Evolutionary conservation across 1,139 yeast species (phyloP).

Genomic region (Candida tunisiensis): DNA sequence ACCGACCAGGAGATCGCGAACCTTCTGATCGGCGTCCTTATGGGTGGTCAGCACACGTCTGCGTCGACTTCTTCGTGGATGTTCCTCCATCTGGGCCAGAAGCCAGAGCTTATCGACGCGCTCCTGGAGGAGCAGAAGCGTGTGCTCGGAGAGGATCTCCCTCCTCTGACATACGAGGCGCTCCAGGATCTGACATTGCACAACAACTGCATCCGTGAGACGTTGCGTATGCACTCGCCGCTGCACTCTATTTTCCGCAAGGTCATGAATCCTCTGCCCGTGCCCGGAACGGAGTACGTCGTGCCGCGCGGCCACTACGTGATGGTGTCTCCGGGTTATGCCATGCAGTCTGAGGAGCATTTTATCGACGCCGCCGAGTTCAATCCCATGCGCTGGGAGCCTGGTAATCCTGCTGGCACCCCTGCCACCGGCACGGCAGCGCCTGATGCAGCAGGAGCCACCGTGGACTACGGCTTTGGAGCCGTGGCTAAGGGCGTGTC

Average conservation of each 20-base stretch:
- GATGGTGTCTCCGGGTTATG: conserved; percentile 85
- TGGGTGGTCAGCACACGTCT: conserved; percentile 99
- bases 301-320: conserved; percentile 87
- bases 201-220: conserved; percentile 77
- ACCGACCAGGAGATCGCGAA: conserved; percentile 91
- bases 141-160: conserved; percentile 36
- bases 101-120: conserved; percentile 70
- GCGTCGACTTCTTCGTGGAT: conserved; percentile 96
- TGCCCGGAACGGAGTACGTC: conserved; percentile 65
- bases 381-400: conserved; percentile 77
- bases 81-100: conserved; percentile 74
- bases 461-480: conserved; percentile 91
- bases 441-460: no score
- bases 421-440: conserved; percentile 29
- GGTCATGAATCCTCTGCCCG: conserved; percentile 61
- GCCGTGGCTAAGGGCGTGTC: conserved; percentile 90
- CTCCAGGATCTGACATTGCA: conserved; percentile 67
- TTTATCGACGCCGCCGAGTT: conserved; percentile 48
- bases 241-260: conserved; percentile 90
- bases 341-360: conserved; percentile 58
- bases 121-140: conserved; percentile 54
- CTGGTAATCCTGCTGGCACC: conserved; percentile 11
- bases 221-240: conserved; percentile 91
- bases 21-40: conserved; percentile 81
- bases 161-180: conserved; percentile 52